phyloP scores from a whole-genome alignment of 2,329 filamentous ascomycete genomes.

The Xylaria hypoxylon region DNA sequence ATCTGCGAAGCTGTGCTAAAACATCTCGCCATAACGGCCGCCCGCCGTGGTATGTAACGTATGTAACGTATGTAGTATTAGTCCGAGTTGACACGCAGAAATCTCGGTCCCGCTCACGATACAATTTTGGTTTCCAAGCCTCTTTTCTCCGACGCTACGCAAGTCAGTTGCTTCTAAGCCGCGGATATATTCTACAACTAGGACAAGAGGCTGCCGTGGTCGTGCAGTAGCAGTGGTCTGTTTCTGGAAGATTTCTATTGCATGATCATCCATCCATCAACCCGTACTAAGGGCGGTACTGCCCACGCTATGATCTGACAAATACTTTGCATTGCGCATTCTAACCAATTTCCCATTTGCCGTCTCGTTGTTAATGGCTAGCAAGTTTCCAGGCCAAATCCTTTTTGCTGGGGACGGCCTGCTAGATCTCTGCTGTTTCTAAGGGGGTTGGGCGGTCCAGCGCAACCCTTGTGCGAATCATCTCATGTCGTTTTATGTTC shows the following conservation, averaged over 20 bases:
- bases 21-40: constrained; percentile 29
- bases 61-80: constrained; percentile 31
- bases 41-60: constrained; percentile 34
- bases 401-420: constrained; percentile 35
- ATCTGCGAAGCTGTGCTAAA: constrained; percentile 29
- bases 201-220: constrained; percentile 16
- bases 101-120: constrained; percentile 26
- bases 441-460: constrained; percentile 3
- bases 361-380: constrained; percentile 31
- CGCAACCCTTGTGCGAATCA: constrained; percentile 42
- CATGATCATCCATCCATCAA: constrained; percentile 20
- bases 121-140: constrained; percentile 24
- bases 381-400: constrained; percentile 36
- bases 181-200: constrained; percentile 18
- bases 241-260: constrained; percentile 35
- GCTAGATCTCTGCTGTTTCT: constrained; percentile 24
- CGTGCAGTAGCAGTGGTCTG: constrained; percentile 9
- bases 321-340: constrained; percentile 33
- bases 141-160: constrained; percentile 25
- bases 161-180: constrained; percentile 6
- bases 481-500: constrained; percentile 23
- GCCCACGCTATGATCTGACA: constrained; percentile 27
- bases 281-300: constrained; percentile 12
- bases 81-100: constrained; percentile 29
- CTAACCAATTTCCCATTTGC: constrained; percentile 12